Evolutionary conservation across 768 basidiomycete genomes (phyloP).

Genomic region (Leccinum disarticulatum): DNA sequence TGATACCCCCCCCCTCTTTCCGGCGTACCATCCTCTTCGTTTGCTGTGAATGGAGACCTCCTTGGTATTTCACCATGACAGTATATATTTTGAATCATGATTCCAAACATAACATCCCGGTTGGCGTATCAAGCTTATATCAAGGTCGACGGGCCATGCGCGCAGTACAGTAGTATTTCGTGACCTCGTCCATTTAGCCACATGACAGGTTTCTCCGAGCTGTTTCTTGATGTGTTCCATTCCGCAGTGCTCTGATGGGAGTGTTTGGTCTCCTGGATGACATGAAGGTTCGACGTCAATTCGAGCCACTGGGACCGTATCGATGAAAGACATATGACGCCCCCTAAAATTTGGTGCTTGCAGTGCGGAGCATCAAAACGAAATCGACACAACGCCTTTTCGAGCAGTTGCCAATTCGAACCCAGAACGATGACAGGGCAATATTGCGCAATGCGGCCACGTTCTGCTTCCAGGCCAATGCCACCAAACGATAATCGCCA

Average conservation of each 20-base stretch:
- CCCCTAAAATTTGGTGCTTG: not conserved
- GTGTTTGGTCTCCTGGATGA: not conserved
- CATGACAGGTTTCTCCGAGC: not conserved
- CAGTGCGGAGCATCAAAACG: not conserved
- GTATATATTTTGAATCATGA: not conserved
- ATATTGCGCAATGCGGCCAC: too few species aligned
- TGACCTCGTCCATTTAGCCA: not conserved
- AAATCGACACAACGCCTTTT: not conserved
- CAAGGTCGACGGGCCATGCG: not conserved
- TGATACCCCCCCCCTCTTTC: slow-evolving; percentile 1
- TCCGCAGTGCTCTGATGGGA: not conserved
- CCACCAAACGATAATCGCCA: too few species aligned
- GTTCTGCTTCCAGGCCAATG: too few species aligned
- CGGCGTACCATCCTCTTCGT: not conserved
- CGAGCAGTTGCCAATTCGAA: too few species aligned
- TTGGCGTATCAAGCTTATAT: not conserved
- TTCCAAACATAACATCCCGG: not conserved
- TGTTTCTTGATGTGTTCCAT: not conserved
- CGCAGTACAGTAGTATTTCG: not conserved
- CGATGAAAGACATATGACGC: not conserved
- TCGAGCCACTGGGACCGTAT: too few species aligned
- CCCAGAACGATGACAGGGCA: too few species aligned
- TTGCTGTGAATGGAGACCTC: not conserved
- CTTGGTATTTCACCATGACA: not conserved
- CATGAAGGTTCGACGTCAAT: not conserved